Evolutionary conservation across 352 stramenopile species (phyloP).

Genomic region (Thraustochytrium sp.): DNA sequence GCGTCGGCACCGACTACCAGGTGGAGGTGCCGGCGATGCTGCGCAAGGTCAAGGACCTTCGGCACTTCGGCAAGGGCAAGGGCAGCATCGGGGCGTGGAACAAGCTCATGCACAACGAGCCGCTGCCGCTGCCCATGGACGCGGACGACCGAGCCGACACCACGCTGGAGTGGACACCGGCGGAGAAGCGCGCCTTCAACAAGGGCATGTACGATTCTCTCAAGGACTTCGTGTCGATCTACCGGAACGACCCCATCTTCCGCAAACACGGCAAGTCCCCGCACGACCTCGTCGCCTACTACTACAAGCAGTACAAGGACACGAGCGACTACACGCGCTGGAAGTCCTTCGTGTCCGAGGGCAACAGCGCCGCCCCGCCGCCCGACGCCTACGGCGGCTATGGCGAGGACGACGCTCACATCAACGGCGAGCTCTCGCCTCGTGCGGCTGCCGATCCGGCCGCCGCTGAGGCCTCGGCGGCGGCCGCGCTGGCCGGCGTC

Average conservation of each 20-base stretch:
- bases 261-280: not conserved
- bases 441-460: not conserved
- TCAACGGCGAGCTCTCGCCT: not conserved
- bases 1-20: conserved; percentile 22
- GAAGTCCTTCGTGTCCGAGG: conserved; percentile 13
- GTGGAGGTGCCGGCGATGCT: conserved; percentile 30
- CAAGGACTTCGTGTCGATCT: conserved; percentile 27
- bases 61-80: not conserved
- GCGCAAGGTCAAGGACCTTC: not conserved
- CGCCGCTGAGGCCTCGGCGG: too few relatives aligned
- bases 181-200: not conserved
- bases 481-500: not conserved
- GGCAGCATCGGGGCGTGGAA: conserved; percentile 29
- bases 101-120: not conserved
- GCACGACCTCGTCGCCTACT: conserved; percentile 30
- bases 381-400: not conserved
- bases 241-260: conserved; percentile 17
- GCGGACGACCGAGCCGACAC: conserved; percentile 13
- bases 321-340: not conserved
- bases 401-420: not conserved
- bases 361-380: not conserved
- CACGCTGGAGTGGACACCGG: conserved; percentile 14
- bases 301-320: conserved; percentile 39
- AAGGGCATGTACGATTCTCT: conserved; percentile 38
- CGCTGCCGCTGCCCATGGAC: not conserved